These are phyloP conservation scores for Sclerotinia trifoliorum DNA, from an alignment of 2,329 filamentous ascomycete genomes.

Conservation along the genomic window DNA sequence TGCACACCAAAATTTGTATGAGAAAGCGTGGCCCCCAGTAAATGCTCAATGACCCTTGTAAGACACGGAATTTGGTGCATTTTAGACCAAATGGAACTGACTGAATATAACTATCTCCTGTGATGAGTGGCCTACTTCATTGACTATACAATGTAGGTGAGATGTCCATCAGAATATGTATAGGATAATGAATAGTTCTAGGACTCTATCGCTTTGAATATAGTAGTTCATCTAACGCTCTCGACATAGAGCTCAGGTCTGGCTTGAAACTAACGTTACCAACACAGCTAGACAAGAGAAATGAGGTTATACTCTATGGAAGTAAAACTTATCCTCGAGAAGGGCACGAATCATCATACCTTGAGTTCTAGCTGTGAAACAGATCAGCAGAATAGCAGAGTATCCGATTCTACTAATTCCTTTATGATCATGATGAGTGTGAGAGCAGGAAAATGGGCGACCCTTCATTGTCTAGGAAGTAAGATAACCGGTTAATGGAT, in stretches of 20 bases:
- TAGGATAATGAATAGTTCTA: slow-evolving; percentile 52
- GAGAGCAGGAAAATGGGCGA: slow-evolving; percentile 35
- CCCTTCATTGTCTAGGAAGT: not conserved
- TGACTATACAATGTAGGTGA: slow-evolving; percentile 56
- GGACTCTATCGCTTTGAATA: slow-evolving; percentile 52
- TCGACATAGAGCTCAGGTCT: slow-evolving; percentile 37
- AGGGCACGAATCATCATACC: slow-evolving; percentile 55
- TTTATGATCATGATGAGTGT: slow-evolving; percentile 58
- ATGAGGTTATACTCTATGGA: slow-evolving; percentile 45
- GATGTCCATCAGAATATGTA: slow-evolving; percentile 52
- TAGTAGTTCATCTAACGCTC: slow-evolving; percentile 63
- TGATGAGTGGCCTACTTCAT: slow-evolving; percentile 52
- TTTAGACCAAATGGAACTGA: not conserved
- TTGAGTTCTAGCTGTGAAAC: slow-evolving; percentile 39
- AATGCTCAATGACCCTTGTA: slow-evolving; percentile 28
- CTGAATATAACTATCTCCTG: slow-evolving; percentile 48
- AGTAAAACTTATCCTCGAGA: slow-evolving; percentile 60
- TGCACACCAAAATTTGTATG: slow-evolving; percentile 35
- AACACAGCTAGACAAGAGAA: not conserved
- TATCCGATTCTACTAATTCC: slow-evolving; percentile 44
- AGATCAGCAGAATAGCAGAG: slow-evolving; percentile 51
- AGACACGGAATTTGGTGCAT: slow-evolving; percentile 14
- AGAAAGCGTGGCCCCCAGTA: slow-evolving; percentile 33
- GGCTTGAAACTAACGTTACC: not conserved
- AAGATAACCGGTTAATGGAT: no score